These are phyloP conservation scores for Talaromyces sp. DNA, from an alignment of 2,329 filamentous ascomycete genomes.

Conservation along the genomic window DNA sequence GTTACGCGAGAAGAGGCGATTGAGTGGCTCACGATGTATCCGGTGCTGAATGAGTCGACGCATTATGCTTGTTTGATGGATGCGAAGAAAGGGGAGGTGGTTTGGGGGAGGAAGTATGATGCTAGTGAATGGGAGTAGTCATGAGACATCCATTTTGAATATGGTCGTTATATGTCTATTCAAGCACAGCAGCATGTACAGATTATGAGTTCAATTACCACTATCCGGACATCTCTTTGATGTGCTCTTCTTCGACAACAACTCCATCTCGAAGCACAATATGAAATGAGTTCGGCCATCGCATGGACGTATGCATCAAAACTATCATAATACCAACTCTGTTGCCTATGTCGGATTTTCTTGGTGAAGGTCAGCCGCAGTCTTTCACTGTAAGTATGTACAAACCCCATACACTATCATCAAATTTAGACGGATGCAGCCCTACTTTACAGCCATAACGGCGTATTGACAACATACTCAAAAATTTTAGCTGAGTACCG, in stretches of 20 bases:
- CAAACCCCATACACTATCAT: not conserved
- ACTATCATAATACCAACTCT: too few species aligned
- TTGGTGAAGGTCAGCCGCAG: not conserved
- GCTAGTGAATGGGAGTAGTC: not conserved
- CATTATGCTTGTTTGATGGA: conserved; percentile 60
- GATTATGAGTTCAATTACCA: not conserved
- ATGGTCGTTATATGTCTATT: too few species aligned
- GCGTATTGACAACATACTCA: not conserved
- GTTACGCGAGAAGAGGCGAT: conserved; percentile 38
- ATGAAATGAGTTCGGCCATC: too few species aligned
- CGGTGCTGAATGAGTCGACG: conserved; percentile 56
- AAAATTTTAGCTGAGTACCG: too few species aligned
- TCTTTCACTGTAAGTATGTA: not conserved
- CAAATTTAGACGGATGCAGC: not conserved
- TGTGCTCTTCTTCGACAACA: not conserved
- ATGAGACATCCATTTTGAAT: not conserved
- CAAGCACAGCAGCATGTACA: not conserved
- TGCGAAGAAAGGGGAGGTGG: not conserved
- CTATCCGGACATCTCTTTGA: not conserved
- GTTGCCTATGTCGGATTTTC: too few species aligned
- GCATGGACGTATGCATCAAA: too few species aligned
- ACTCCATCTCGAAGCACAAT: not conserved
- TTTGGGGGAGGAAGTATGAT: not conserved
- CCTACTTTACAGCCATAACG: not conserved
- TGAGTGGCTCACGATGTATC: conserved; percentile 51